Conservation (phyloP, 345 rosid genomes). For the Populus davidiana region DNA sequence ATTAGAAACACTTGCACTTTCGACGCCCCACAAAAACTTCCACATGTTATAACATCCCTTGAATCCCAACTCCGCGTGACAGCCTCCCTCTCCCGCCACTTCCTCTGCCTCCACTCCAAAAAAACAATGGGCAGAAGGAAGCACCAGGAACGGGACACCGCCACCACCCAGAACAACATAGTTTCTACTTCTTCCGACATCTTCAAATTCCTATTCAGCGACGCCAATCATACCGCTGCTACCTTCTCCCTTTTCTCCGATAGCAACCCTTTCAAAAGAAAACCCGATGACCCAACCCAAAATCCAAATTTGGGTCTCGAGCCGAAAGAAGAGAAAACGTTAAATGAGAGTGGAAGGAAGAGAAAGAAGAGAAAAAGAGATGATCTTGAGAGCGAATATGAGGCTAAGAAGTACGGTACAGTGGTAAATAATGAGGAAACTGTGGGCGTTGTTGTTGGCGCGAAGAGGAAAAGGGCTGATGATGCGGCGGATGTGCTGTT, state of each 20-base stretch:
- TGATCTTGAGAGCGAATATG: conserved; percentile 79
- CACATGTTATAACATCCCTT: not conserved
- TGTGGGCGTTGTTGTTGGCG: conserved; percentile 40
- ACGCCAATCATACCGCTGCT: conserved; percentile 19
- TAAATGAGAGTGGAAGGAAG: conserved; percentile 22
- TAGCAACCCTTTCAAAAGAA: conserved; percentile 77
- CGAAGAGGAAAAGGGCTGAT: conserved; percentile 77
- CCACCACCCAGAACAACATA: not conserved
- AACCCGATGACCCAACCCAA: conserved; percentile 34
- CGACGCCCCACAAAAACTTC: not conserved
- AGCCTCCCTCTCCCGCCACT: not conserved
- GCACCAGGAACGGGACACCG: conserved; percentile 17
- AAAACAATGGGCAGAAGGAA: conserved; percentile 42
- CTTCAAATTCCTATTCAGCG: conserved; percentile 46
- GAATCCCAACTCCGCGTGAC: not conserved
- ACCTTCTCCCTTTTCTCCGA: conserved; percentile 64
- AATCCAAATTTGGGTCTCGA: conserved; percentile 5
- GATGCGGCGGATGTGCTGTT: conserved; percentile 45
- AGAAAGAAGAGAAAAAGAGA: conserved; percentile 88
- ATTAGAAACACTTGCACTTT: not conserved
- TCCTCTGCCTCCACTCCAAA: not conserved
- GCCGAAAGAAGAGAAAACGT: not conserved
- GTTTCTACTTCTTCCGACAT: conserved; percentile 31
- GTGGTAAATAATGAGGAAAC: conserved; percentile 15
- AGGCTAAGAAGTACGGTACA: conserved; percentile 61